Base-by-base conservation (phyloP, 208 protist genomes). In the Wallacemonas rigidus region DNA sequence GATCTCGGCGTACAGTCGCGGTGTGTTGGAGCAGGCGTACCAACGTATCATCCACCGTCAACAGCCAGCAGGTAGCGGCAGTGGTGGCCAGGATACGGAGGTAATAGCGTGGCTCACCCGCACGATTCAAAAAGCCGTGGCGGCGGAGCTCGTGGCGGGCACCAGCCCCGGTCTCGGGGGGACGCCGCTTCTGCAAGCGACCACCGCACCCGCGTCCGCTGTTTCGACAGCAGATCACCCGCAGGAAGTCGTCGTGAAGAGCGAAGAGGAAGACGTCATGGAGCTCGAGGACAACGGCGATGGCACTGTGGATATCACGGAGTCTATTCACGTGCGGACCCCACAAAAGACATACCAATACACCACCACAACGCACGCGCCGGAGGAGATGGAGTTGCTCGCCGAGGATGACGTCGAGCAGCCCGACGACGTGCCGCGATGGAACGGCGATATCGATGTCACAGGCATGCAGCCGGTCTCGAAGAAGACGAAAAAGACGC, bases 91-190 rank as follows among this genome's bases (percentile, higher is more conserved):
- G 38, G 45, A 48, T n/a, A 38, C 79, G 8, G 81, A 88, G 72
- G 86, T 95, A 11, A 81, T 95, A 53, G 80, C 80, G n/a, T 95
- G 90, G 88, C 76, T 95, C 15, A 89, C 87, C 2, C 82, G 85
- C 43, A 85, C 90, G 1, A 93, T 95, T 70, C 85, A 89, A 48
- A 77, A 83, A 39, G 90, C 90, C 9, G 79, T 95, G n/a, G 82
- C 82, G 69, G 85, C 93, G 69, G 88, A 95, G 75, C 77, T 95
- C 43, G 80, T 78, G 81, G 35, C 75, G 69, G 15, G 65, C 68
- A 71, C 48, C 40, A 55, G 53, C 64, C 38, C 5, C 72, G 3
- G 6, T 39, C n/a, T 47, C 41, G 47, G 44, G 3, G 70, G 36
- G 4, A 3, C 76, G 74, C 36, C 54, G 11, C 70, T 54, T n/a